Conservation (phyloP, 2,329 filamentous ascomycete genomes). For the Verticillium nubilum region DNA sequence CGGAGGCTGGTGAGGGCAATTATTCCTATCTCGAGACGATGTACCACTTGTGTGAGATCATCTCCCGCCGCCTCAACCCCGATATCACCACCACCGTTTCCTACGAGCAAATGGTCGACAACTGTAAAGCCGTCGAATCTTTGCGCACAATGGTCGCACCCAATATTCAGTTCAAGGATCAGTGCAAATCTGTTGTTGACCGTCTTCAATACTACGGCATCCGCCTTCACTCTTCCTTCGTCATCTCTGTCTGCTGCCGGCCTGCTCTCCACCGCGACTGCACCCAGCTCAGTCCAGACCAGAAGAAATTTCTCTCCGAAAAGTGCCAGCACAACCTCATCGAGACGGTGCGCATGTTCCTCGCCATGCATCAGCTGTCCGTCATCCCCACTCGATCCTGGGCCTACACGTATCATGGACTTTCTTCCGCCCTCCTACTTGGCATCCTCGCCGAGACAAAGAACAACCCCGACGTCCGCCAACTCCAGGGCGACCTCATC, state of each 20-base stretch:
- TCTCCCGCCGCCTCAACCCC: slow-evolving; percentile 22
- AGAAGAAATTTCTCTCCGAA: slow-evolving; percentile 50
- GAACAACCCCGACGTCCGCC: slow-evolving; percentile 13
- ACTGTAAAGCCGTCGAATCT: slow-evolving; percentile 50
- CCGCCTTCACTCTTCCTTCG: slow-evolving; percentile 59
- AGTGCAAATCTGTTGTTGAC: slow-evolving; percentile 59
- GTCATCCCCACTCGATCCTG: slow-evolving; percentile 62
- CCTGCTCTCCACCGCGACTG: slow-evolving; percentile 54
- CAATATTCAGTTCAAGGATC: slow-evolving; percentile 53
- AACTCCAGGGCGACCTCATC: slow-evolving; percentile 60
- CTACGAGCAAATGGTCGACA: slow-evolving; percentile 49
- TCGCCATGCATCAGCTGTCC: slow-evolving; percentile 63
- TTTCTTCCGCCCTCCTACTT: slow-evolving; percentile 59
- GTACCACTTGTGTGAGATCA: slow-evolving; percentile 24
- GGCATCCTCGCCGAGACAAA: slow-evolving; percentile 9
- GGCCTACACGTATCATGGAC: slow-evolving; percentile 63
- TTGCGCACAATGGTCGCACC: slow-evolving; percentile 41
- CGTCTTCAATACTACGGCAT: slow-evolving; percentile 60
- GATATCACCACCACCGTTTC: slow-evolving; percentile 26
- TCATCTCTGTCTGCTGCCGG: slow-evolving; percentile 60
- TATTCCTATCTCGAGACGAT: slow-evolving; percentile 36
- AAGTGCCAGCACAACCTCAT: slow-evolving; percentile 58
- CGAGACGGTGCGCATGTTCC: slow-evolving; percentile 63
- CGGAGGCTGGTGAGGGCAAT: slow-evolving; percentile 36
- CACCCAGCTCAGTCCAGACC: slow-evolving; percentile 39